Percentiles rank a stretch among this genome's conserved stretches.
Evolutionary conservation across 2,329 filamentous ascomycete species (phyloP).

Genomic region (Hypoxylon sp.): DNA sequence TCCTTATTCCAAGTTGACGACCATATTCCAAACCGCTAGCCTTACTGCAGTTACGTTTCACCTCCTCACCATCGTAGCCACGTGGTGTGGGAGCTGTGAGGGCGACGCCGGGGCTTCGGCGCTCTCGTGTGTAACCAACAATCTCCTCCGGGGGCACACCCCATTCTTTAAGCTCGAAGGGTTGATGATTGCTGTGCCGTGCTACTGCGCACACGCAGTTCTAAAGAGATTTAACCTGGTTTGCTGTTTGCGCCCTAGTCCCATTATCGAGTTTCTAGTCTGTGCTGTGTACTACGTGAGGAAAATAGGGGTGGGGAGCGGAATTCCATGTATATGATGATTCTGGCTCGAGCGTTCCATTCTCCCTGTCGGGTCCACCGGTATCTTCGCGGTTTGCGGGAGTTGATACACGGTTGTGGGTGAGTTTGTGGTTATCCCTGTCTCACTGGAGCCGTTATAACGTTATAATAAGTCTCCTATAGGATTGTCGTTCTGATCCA

Average conservation of each 20-base stretch:
- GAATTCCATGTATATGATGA: neutral
- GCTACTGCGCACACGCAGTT: neutral
- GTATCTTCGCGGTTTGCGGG: slow-evolving; percentile 15
- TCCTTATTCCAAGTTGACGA: neutral
- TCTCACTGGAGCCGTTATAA: neutral
- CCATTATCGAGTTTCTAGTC: slow-evolving; percentile 8
- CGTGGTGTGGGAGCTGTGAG: slow-evolving; percentile 1
- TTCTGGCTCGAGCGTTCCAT: slow-evolving; percentile 13
- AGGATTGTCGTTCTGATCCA: slow-evolving; percentile 11
- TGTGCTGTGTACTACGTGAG: neutral
- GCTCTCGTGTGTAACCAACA: slow-evolving; percentile 3
- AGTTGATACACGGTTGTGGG: slow-evolving; percentile 23
- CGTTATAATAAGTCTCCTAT: slow-evolving; percentile 13
- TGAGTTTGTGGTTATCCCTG: slow-evolving; percentile 19
- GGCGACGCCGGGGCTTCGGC: neutral
- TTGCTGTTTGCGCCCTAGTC: slow-evolving; percentile 5
- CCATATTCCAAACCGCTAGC: slow-evolving; percentile 11
- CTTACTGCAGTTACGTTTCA: neutral
- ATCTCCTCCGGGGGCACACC: slow-evolving; percentile 1
- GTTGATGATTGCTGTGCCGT: slow-evolving; percentile 29
- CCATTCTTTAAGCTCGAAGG: slow-evolving; percentile 23
- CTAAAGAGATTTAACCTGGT: neutral
- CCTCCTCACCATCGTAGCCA: slow-evolving; percentile 13
- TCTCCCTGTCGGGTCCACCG: slow-evolving; percentile 24
- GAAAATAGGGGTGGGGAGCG: neutral